These are phyloP conservation scores for Pleurotus tuoliensis DNA, from an alignment of 768 basidiomycete genomes.

Conservation along the genomic window DNA sequence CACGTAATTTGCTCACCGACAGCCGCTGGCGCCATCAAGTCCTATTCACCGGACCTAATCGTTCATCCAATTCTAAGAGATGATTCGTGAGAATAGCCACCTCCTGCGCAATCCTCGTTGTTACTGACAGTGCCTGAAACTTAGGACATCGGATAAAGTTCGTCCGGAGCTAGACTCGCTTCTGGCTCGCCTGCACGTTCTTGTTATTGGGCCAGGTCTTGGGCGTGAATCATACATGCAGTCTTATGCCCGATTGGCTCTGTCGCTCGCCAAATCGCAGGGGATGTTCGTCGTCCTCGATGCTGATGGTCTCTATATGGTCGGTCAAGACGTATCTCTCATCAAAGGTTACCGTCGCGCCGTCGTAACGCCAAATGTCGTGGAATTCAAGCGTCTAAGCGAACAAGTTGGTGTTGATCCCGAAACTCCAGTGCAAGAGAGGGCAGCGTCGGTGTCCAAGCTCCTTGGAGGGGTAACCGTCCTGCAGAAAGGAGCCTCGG, in stretches of 20 bases:
- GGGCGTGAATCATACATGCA: slow-evolving; percentile 93
- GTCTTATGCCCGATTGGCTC: slow-evolving; percentile 68
- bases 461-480: slow-evolving; percentile 85
- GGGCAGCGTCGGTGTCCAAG: slow-evolving; percentile 70
- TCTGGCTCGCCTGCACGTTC: slow-evolving; percentile 83
- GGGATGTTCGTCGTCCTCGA: slow-evolving; percentile 93
- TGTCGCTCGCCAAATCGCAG: slow-evolving; percentile 64
- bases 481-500: slow-evolving; percentile 80
- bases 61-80: slow-evolving; percentile 89
- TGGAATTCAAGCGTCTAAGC: slow-evolving; percentile 85
- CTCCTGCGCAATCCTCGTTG: not conserved
- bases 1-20: slow-evolving; percentile 97
- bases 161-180: slow-evolving; percentile 57
- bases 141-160: slow-evolving; percentile 47
- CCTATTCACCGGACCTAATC: slow-evolving; percentile 95
- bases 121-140: not conserved
- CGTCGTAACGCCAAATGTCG: slow-evolving; percentile 91
- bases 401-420: slow-evolving; percentile 67
- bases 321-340: slow-evolving; percentile 68
- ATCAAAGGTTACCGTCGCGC: slow-evolving; percentile 84
- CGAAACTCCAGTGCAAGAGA: slow-evolving; percentile 42
- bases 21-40: slow-evolving; percentile 91
- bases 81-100: slow-evolving; percentile 43
- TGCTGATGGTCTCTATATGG: slow-evolving; percentile 86
- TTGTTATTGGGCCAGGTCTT: slow-evolving; percentile 92